Conservation (phyloP, 768 basidiomycete species). For the Pisolithus microcarpus region DNA sequence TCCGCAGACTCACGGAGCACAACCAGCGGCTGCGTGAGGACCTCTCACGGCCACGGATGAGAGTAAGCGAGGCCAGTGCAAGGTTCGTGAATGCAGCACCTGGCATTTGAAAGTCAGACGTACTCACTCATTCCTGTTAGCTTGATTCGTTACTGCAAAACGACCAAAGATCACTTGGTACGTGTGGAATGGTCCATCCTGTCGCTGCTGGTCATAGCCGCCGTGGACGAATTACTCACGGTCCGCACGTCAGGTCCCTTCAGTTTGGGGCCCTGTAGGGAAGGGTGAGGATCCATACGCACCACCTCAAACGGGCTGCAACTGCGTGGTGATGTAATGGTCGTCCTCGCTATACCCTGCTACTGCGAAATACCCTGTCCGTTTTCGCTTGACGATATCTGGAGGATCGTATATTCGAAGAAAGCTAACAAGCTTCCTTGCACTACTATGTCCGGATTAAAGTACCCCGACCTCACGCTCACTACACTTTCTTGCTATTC, state of each 20-base stretch:
- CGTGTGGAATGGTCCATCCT: constrained; percentile 22
- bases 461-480: constrained; percentile 15
- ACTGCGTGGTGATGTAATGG: constrained; percentile 63
- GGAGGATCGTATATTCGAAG: background rate
- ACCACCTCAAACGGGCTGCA: constrained; percentile 68
- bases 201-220: background rate
- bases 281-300: constrained; percentile 93
- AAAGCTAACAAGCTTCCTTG: background rate
- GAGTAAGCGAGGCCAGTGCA: constrained; percentile 86
- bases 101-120: background rate
- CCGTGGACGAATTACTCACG: constrained; percentile 3
- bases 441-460: background rate
- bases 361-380: constrained; percentile 25
- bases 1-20: constrained; percentile 87
- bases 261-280: constrained; percentile 88
- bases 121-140: constrained; percentile 33
- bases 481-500: background rate
- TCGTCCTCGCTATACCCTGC: constrained; percentile 24
- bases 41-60: constrained; percentile 77
- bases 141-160: constrained; percentile 90
- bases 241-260: constrained; percentile 56
- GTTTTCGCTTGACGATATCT: background rate
- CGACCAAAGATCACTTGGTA: constrained; percentile 85
- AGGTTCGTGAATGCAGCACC: constrained; percentile 44
- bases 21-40: constrained; percentile 89